These are phyloP conservation scores for Fusarium sp. DNA, from an alignment of 2,329 filamentous ascomycete species.

Conservation along the genomic window DNA sequence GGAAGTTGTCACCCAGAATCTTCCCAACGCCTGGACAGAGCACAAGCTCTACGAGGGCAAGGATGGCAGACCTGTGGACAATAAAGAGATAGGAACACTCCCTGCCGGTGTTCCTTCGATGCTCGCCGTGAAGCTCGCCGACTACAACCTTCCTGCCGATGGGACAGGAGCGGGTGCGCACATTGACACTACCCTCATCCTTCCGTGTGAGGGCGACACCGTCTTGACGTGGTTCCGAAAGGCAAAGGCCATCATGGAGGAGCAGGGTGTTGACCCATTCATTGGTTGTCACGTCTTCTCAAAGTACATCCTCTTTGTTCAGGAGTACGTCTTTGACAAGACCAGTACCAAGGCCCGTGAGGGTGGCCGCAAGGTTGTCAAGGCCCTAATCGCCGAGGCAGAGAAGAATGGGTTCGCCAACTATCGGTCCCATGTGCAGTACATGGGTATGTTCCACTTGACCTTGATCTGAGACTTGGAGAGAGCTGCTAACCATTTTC, in stretches of 20 bases:
- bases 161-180: not conserved
- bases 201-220: not conserved
- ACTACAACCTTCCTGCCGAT: not conserved
- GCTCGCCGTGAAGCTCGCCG: not conserved
- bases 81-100: not conserved
- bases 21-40: not conserved
- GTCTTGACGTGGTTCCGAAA: not conserved
- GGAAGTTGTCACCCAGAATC: not conserved
- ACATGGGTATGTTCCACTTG: constrained; percentile 9
- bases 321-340: constrained; percentile 19
- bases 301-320: constrained; percentile 19
- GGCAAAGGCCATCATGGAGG: constrained; percentile 8
- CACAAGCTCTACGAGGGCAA: not conserved
- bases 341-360: constrained; percentile 1
- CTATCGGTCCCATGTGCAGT: not conserved
- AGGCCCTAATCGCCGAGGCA: not conserved
- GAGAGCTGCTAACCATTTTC: not conserved
- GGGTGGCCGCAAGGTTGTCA: not conserved
- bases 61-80: not conserved
- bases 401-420: constrained; percentile 1
- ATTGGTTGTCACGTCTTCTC: constrained; percentile 16
- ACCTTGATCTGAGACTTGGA: not conserved
- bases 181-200: not conserved
- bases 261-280: constrained; percentile 10
- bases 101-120: constrained; percentile 2